Base-by-base conservation (phyloP, 2,329 filamentous ascomycete species). In the Aquanectria penicillioides region DNA sequence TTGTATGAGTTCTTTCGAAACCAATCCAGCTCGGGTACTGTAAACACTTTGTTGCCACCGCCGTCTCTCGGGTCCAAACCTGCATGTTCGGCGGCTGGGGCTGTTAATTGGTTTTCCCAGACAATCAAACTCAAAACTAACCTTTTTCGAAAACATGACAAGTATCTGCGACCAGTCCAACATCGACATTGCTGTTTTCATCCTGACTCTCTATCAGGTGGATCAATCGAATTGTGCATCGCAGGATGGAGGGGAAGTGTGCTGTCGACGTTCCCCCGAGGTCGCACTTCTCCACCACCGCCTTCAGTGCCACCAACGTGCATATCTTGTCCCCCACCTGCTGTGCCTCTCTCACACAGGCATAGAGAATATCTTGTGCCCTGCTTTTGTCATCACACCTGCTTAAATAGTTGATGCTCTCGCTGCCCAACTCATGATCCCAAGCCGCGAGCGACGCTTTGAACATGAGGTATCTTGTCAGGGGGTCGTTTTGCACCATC, bases 1-100 rank as follows among this genome's bases (percentile, higher is more conserved):
- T 95, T 96, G 78, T 96, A 97, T 1, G 90, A 84, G 62, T 91
- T 94, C 62, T 89, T 89, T 31, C 89, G 89, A 71, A 97, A 94
- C 93, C 93, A 97, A 65, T 94, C 84, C 4, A 96, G 79, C 67
- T 97, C 93, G 3, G 80, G 73, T 0, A 82, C 57, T 1, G 83
- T 85, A 69, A 93, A 93, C 1, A 82, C 56, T 61, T 75, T 84
- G 26, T 75, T 73, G 8, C 78, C 79, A 15, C 77, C 67, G 34
- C 67, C 72, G 62, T 78, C 78, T 48, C 70, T 78, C 3, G 69
- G 76, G 15, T 72, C 74, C 57, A 74, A 63, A 26, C 77, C 56
- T 17, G 74, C 68, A 52, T 68, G 50, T 22, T 68, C 65, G 20
- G 69, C 66, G 18, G 70, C 74, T 75, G 36, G 7, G n/a, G n/a